Conservation (phyloP, 2,329 filamentous ascomycete genomes). For the Coniosporium tulheliwenetii region DNA sequence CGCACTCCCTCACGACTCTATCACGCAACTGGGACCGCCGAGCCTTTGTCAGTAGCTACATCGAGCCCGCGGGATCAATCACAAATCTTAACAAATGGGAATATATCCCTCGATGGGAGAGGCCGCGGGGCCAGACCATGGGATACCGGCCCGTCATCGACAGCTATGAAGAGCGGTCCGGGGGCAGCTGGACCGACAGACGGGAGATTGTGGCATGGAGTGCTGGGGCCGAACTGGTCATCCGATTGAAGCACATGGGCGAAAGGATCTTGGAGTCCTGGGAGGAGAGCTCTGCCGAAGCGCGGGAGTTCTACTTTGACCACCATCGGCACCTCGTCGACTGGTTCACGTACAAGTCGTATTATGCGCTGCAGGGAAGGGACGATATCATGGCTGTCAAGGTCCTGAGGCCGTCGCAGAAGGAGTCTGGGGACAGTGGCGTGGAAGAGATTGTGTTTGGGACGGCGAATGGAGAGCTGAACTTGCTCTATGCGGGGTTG, state of each 20-base stretch:
- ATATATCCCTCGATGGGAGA: constrained; percentile 20
- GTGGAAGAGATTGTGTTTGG: constrained; percentile 37
- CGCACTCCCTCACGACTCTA: constrained; percentile 37
- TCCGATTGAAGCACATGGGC: constrained; percentile 30
- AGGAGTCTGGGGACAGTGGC: constrained; percentile 10
- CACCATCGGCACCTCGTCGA: constrained; percentile 16
- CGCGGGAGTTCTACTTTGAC: constrained; percentile 13
- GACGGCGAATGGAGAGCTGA: constrained; percentile 38
- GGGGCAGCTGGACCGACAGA: constrained; percentile 29
- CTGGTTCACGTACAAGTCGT: constrained; percentile 38
- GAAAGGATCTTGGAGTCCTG: constrained; percentile 9
- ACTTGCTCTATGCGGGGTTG: constrained; percentile 12
- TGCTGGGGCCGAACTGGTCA: constrained; percentile 39
- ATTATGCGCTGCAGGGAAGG: constrained; percentile 32
- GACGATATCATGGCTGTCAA: constrained; percentile 25
- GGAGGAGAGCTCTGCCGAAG: constrained; percentile 9
- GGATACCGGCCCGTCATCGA: constrained; percentile 44
- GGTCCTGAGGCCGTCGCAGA: constrained; percentile 12
- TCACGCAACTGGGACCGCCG: constrained; percentile 41
- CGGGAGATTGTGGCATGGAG: constrained; percentile 44
- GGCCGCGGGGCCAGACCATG: constrained; percentile 33
- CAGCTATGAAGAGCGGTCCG: constrained; percentile 38
- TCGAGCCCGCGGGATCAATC: constrained; percentile 26
- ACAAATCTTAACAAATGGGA: constrained; percentile 15
- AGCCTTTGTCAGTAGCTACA: constrained; percentile 37